Evolutionary conservation across 176 grass and related monocot genomes (phyloP).

Genomic region (Cenchrus fungigraminus): DNA sequence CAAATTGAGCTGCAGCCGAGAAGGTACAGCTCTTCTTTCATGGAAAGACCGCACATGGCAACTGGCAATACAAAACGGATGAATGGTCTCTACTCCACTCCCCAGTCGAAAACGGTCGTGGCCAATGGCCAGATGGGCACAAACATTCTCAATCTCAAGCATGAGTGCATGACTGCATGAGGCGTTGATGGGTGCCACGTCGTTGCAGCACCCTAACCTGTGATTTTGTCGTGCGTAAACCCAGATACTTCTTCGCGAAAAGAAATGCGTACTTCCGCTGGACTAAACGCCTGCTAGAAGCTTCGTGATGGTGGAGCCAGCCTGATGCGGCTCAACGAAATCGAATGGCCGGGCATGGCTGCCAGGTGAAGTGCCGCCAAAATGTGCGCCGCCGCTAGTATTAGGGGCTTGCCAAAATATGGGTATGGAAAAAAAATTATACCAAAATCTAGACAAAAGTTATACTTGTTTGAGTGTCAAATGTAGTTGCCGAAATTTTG

Average conservation of each 20-base stretch:
- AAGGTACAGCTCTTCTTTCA: neutral
- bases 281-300: neutral
- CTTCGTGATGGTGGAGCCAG: neutral
- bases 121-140: neutral
- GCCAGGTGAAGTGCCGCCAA: neutral
- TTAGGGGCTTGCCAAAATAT: no score
- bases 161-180: neutral
- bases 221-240: neutral
- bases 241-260: neutral
- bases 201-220: neutral
- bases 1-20: neutral
- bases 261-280: neutral
- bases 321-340: neutral
- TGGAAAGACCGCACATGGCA: neutral
- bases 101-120: neutral
- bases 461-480: no score
- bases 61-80: neutral
- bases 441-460: no score
- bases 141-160: no score
- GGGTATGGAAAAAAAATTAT: no score
- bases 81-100: neutral
- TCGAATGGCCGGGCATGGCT: neutral
- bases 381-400: neutral
- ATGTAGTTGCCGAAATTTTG: no score
- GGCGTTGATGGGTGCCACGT: neutral